A percentile compares a stretch with the other conserved stretches of the same genome.
Evolutionary conservation across 371 early-diverging fungal species (phyloP).

Genomic region (Mortierella sp.): DNA sequence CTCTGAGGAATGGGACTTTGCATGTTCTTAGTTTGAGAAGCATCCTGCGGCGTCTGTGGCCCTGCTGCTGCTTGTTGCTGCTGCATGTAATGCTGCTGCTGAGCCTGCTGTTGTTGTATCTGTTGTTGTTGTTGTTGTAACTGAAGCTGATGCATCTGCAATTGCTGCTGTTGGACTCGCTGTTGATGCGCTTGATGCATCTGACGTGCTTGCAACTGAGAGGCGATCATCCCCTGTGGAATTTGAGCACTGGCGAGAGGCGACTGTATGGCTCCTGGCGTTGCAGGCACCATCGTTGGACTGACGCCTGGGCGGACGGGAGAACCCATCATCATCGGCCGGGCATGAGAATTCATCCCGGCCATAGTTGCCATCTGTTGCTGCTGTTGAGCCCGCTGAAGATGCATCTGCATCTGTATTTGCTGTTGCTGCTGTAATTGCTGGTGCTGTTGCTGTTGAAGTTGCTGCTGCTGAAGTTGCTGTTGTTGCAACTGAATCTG

Average conservation of each 20-base stretch:
- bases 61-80: slow-evolving; percentile 32
- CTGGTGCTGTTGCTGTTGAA: slow-evolving; percentile 28
- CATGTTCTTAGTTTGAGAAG: slow-evolving; percentile 30
- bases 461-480: slow-evolving; percentile 21
- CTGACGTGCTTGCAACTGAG: slow-evolving; percentile 32
- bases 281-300: slow-evolving; percentile 19
- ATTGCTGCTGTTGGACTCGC: slow-evolving; percentile 12
- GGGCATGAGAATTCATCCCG: slow-evolving; percentile 27
- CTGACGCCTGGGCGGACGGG: slow-evolving; percentile 34
- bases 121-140: slow-evolving; percentile 24
- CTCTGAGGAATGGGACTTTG: slow-evolving; percentile 44
- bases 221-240: slow-evolving; percentile 16
- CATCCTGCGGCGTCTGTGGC: slow-evolving; percentile 50
- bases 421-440: slow-evolving; percentile 28
- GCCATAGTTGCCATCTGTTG: slow-evolving; percentile 30
- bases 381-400: slow-evolving; percentile 15
- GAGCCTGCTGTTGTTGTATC: slow-evolving; percentile 11
- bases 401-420: slow-evolving; percentile 6
- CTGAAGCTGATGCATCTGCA: slow-evolving; percentile 13
- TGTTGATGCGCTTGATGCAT: slow-evolving; percentile 28
- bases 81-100: slow-evolving; percentile 36
- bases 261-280: slow-evolving; percentile 24
- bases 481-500: slow-evolving; percentile 22
- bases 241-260: slow-evolving; percentile 13
- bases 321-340: slow-evolving; percentile 22